Conservation (phyloP, 2,329 filamentous ascomycete species). For the Purpureocillium lavendulum region DNA sequence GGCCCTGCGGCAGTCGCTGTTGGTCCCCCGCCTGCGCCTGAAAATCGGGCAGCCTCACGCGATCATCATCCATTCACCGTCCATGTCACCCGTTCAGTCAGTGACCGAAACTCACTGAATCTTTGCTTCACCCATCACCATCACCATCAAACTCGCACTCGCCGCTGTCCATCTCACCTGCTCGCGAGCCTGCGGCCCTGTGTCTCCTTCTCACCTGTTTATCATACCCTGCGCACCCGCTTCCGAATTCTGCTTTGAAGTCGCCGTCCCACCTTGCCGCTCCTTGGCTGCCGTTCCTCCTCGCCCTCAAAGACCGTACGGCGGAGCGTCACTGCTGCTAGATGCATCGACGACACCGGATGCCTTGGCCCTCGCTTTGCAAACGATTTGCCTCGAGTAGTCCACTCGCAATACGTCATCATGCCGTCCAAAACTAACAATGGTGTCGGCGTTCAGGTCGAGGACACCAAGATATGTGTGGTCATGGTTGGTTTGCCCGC, state of each 20-base stretch:
- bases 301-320: no score
- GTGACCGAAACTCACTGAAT: not conserved
- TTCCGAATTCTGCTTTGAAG: no score
- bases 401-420: constrained; percentile 8
- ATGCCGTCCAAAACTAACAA: constrained; percentile 46
- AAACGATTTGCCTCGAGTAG: constrained; percentile 5
- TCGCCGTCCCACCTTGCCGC: no score
- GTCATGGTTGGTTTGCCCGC: constrained; percentile 98
- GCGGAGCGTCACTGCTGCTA: not conserved
- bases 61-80: constrained; percentile 4
- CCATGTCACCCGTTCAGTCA: not conserved
- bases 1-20: not conserved
- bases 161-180: not conserved
- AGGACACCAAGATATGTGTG: constrained; percentile 94
- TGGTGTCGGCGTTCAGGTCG: constrained; percentile 73
- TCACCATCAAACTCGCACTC: no score
- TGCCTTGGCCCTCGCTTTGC: constrained; percentile 2
- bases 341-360: constrained; percentile 2
- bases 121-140: not conserved
- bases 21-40: not conserved
- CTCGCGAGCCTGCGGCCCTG: not conserved
- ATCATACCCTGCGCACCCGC: no score
- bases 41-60: constrained; percentile 8
- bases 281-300: no score
- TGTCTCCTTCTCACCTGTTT: not conserved